phyloP scores from a whole-genome alignment of 805 yeast species.

The Saturnispora mendoncae region DNA sequence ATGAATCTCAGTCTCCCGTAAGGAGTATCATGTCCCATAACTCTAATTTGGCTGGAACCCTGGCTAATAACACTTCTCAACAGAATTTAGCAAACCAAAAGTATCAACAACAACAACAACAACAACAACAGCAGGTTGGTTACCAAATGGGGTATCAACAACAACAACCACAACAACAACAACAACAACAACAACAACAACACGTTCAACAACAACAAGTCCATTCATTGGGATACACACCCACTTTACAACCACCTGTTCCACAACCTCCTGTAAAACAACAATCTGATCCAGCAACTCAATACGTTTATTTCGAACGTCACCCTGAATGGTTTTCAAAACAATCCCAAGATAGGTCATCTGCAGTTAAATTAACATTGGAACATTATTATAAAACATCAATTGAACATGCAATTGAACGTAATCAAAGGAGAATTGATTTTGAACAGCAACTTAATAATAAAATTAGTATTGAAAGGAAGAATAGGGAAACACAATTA shows the following conservation, averaged over 20 bases:
- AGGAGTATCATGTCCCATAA: not conserved
- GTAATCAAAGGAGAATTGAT: conserved; percentile 86
- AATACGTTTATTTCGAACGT: conserved; percentile 67
- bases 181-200: conserved; percentile 19
- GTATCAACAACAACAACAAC: conserved; percentile 19
- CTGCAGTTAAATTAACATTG: conserved; percentile 70
- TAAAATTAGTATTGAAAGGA: conserved; percentile 79
- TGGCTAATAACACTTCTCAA: not conserved
- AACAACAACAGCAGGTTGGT: conserved; percentile 18
- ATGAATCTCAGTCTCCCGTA: not conserved
- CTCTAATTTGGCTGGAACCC: not conserved
- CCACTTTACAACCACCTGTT: conserved; percentile 22
- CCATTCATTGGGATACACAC: not conserved
- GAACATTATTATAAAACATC: conserved; percentile 82
- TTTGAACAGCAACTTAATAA: conserved; percentile 62
- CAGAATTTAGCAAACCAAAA: conserved; percentile 3
- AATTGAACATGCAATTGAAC: conserved; percentile 86
- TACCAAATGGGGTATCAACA: conserved; percentile 27
- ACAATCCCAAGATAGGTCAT: conserved; percentile 70
- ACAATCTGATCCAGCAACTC: conserved; percentile 18
- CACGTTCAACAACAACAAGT: conserved; percentile 3
- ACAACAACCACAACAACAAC: conserved; percentile 28
- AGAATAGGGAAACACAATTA: conserved; percentile 68
- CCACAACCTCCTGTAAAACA: conserved; percentile 12
- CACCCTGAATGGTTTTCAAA: conserved; percentile 75